phyloP scores from a whole-genome alignment of 2,329 filamentous ascomycete species.

The Colletotrichum tropicale region DNA sequence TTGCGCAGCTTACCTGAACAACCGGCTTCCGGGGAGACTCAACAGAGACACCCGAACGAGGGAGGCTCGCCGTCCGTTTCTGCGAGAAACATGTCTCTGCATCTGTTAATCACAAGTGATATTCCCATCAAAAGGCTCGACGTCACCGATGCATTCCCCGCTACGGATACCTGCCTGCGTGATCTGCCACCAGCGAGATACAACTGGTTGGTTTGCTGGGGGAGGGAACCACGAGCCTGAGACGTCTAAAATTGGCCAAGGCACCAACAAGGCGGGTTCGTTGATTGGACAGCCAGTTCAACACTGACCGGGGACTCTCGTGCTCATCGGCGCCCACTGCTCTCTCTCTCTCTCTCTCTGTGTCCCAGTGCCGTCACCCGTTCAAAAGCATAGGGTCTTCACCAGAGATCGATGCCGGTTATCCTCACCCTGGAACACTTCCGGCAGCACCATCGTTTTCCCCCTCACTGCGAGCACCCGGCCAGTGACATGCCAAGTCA shows the following conservation, averaged over 20 bases:
- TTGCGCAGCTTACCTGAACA: neutral
- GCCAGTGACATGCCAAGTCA: neutral
- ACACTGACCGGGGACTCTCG: neutral
- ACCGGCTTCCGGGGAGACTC: neutral
- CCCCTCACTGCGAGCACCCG: neutral
- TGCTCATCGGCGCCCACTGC: neutral
- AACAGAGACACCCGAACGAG: neutral
- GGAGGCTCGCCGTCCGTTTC: neutral
- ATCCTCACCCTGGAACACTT: slow-evolving; percentile 5
- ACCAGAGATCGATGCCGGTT: neutral
- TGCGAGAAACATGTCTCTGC: neutral
- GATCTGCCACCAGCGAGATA: neutral
- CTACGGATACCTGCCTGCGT: neutral
- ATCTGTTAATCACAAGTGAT: neutral
- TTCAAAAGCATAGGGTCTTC: neutral
- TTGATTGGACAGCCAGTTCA: neutral
- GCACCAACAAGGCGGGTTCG: neutral
- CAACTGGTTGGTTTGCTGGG: neutral
- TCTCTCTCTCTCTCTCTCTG: neutral
- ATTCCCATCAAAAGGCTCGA: slow-evolving; percentile 4
- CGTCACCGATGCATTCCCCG: neutral
- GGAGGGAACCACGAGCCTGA: slow-evolving; percentile 5
- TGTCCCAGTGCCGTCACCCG: neutral
- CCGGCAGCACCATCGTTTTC: slow-evolving; percentile 7
- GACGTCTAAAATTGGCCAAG: slow-evolving; percentile 16